Conservation (phyloP, 805 yeast species). For the Torulaspora gathmanii region DNA sequence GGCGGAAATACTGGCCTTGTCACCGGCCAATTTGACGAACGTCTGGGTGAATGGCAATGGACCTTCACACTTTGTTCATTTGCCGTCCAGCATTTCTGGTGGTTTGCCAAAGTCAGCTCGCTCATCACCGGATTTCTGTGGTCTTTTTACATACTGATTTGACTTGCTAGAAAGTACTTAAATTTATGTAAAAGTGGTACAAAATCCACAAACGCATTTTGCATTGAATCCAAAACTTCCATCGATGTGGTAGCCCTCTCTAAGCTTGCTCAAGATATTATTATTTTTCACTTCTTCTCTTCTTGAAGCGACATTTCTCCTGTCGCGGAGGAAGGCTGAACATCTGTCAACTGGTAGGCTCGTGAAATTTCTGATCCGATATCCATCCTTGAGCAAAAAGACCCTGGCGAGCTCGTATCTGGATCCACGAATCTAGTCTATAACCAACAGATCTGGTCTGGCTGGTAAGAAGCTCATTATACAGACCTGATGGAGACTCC, state of each 20-base stretch:
- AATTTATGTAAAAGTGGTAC: not conserved
- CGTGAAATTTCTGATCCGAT: not conserved
- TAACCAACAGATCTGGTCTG: no score
- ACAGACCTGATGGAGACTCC: slow-evolving; percentile 9
- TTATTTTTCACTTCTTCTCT: slow-evolving; percentile 1
- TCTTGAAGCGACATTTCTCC: slow-evolving; percentile 6
- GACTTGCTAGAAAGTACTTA: not conserved
- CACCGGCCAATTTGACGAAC: slow-evolving; percentile 59
- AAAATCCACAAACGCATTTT: not conserved
- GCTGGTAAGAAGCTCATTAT: not conserved
- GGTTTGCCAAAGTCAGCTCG: slow-evolving; percentile 67
- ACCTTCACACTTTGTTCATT: slow-evolving; percentile 73
- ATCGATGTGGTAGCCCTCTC: not conserved
- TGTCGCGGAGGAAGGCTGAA: slow-evolving; percentile 11
- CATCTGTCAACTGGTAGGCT: slow-evolving; percentile 1
- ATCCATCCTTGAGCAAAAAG: not conserved
- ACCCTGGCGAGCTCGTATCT: no score
- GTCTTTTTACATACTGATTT: slow-evolving; percentile 28
- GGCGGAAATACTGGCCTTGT: slow-evolving; percentile 85
- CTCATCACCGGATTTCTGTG: slow-evolving; percentile 40
- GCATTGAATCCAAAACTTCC: not conserved
- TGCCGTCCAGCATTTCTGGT: slow-evolving; percentile 88
- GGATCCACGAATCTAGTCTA: no score
- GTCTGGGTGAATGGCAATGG: slow-evolving; percentile 53
- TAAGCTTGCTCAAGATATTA: not conserved